Percentiles rank a stretch among this genome's conserved stretches.
Evolutionary conservation across 768 basidiomycete genomes (phyloP).

Genomic region (Boletus edulis): DNA sequence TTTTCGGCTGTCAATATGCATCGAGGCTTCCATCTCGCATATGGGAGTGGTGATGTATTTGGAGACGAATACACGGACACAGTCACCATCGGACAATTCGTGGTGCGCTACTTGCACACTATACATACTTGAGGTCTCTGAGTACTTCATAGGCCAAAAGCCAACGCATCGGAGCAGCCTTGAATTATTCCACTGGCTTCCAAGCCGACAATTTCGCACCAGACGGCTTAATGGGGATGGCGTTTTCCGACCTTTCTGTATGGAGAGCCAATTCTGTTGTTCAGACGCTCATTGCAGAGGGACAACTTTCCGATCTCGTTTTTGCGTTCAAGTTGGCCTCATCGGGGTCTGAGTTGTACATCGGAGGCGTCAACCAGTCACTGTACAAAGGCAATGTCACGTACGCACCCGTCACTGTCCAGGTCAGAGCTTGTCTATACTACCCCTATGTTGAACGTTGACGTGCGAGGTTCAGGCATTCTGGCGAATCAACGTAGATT

Average conservation of each 20-base stretch:
- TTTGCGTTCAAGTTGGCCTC: slow-evolving; percentile 42
- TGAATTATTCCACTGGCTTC: slow-evolving; percentile 16
- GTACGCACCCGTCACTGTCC: slow-evolving; percentile 31
- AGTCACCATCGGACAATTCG: slow-evolving; percentile 36
- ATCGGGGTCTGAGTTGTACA: slow-evolving; percentile 33
- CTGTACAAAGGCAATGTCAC: slow-evolving; percentile 39
- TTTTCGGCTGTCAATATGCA: slow-evolving; percentile 27
- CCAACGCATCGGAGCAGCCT: slow-evolving; percentile 25
- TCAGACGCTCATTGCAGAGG: slow-evolving; percentile 42
- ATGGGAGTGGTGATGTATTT: slow-evolving; percentile 45
- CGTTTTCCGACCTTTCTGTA: slow-evolving; percentile 36
- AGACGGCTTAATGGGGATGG: slow-evolving; percentile 43
- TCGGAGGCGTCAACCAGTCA: slow-evolving; percentile 41
- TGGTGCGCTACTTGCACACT: slow-evolving; percentile 6
- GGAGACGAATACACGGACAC: slow-evolving; percentile 41
- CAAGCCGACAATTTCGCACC: slow-evolving; percentile 12
- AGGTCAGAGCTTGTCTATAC: slow-evolving; percentile 19
- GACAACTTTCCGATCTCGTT: slow-evolving; percentile 28
- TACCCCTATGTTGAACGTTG: neutral
- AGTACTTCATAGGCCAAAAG: slow-evolving; percentile 20
- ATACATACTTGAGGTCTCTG: neutral
- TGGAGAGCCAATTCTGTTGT: slow-evolving; percentile 41
- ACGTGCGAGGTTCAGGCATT: slow-evolving; percentile 15
- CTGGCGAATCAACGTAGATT: slow-evolving; percentile 21
- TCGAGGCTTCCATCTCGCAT: slow-evolving; percentile 34